Conservation (phyloP, 2,329 filamentous ascomycete species). For the Fusarium sp. region DNA sequence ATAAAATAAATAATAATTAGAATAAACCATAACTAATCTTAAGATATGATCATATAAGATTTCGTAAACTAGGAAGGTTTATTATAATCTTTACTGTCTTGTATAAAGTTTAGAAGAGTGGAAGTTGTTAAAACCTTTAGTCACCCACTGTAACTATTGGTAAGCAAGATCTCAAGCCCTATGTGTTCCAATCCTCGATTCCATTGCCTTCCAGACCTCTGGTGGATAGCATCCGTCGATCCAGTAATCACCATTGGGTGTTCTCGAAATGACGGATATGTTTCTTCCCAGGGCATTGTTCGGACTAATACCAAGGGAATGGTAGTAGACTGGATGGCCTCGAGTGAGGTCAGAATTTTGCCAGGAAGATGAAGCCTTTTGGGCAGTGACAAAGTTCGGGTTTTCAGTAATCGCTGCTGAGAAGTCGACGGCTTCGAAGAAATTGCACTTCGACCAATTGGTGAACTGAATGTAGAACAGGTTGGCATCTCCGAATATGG, state of each 20-base stretch:
- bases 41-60: no score
- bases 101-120: no score
- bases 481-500: constrained; percentile 16
- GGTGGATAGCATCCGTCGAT: constrained; percentile 9
- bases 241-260: constrained; percentile 18
- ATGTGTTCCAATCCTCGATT: neutral
- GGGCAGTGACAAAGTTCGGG: no score
- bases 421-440: constrained; percentile 10
- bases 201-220: constrained; percentile 22
- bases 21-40: no score
- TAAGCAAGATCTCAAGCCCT: neutral
- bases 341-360: neutral
- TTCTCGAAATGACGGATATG: neutral
- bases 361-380: neutral
- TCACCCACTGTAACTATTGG: no score
- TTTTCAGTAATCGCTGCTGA: constrained; percentile 2
- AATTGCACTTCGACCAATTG: neutral
- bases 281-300: constrained; percentile 22
- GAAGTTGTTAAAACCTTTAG: no score
- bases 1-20: no score
- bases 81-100: no score
- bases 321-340: constrained; percentile 24
- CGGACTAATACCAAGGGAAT: constrained; percentile 3
- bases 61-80: no score
- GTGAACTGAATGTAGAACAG: neutral